Conservation (phyloP, 208 protist genomes). For the Leishmania mexicana region DNA sequence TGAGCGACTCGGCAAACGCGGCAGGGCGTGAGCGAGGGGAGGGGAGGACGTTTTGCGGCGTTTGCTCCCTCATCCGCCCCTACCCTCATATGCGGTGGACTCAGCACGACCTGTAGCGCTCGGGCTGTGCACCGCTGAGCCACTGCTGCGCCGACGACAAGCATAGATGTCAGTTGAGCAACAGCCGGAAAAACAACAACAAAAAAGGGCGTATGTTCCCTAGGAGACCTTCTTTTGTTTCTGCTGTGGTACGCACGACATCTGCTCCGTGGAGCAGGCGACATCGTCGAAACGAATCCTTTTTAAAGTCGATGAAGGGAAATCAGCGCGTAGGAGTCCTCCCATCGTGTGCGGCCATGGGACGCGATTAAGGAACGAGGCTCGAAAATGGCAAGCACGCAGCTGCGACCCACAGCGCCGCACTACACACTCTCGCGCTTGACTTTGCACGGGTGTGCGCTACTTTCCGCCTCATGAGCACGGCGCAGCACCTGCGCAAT, state of each 20-base stretch:
- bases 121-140: background rate
- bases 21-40: background rate
- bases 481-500: slow-evolving; percentile 46
- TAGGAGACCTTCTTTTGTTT: background rate
- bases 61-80: background rate
- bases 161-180: background rate
- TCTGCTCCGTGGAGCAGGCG: background rate
- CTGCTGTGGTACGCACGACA: background rate
- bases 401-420: background rate
- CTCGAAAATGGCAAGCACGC: background rate
- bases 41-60: background rate
- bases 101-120: background rate
- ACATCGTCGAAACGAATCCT: background rate
- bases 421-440: background rate
- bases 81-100: background rate
- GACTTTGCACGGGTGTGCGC: background rate
- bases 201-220: background rate
- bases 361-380: background rate
- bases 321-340: background rate
- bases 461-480: slow-evolving; percentile 20
- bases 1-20: background rate
- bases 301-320: background rate
- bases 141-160: background rate
- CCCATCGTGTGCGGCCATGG: background rate
- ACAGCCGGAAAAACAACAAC: background rate